phyloP scores from a whole-genome alignment of 257 asterid genomes.

The Solanum chaucha region DNA sequence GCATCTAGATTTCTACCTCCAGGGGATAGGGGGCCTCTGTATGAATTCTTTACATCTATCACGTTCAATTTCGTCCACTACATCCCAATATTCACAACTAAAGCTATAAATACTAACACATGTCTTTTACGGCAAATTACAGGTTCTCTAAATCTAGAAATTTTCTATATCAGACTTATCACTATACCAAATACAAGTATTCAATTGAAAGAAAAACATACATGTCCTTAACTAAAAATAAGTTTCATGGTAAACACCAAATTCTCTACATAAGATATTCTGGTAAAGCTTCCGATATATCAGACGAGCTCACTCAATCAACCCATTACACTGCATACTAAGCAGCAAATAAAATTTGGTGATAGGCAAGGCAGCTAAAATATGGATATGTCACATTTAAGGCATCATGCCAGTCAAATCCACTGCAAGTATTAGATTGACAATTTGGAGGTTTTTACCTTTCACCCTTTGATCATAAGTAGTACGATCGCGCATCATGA shows the following conservation, averaged over 20 bases:
- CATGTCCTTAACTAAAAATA: neutral
- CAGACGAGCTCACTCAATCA: neutral
- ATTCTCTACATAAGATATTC: neutral
- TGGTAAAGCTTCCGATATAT: neutral
- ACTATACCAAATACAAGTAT: neutral
- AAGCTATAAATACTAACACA: neutral
- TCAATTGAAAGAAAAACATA: neutral
- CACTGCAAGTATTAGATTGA: neutral
- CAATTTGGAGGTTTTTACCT: constrained; percentile 36
- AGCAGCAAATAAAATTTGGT: neutral
- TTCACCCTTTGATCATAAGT: constrained; percentile 67
- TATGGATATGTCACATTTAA: neutral
- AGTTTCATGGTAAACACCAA: neutral
- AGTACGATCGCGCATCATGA: constrained; percentile 74
- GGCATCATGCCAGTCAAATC: neutral
- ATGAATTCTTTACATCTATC: neutral
- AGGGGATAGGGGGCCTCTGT: neutral
- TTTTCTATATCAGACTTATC: neutral
- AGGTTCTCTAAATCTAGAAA: neutral
- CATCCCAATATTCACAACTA: neutral
- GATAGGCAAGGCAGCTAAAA: neutral
- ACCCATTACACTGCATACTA: neutral
- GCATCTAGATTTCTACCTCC: neutral
- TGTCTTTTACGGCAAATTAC: neutral
- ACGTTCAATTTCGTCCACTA: neutral